Conservation (phyloP, 1,139 yeast species). For the Blastobotrys indianensis region DNA sequence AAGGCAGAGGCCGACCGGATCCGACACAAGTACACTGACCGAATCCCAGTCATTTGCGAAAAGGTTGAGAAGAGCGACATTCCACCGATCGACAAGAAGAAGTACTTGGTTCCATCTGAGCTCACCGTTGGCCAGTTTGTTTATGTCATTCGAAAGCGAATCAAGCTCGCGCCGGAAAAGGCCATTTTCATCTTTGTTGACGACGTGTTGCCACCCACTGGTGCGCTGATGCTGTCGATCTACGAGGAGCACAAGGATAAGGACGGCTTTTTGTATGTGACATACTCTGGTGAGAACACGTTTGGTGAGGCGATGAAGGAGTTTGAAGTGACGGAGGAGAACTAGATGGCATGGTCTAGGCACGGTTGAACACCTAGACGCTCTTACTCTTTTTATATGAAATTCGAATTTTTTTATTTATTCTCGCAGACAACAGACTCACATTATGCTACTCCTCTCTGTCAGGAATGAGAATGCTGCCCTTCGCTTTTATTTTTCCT, state of each 20-base stretch:
- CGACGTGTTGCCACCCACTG: constrained; percentile 96
- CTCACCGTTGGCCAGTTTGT: constrained; percentile 97
- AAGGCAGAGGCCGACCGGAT: constrained; percentile 93
- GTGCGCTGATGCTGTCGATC: constrained; percentile 89
- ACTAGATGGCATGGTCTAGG: neutral
- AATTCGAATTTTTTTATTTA: too few species aligned
- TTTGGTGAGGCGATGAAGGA: constrained; percentile 30
- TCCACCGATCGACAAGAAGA: constrained; percentile 93
- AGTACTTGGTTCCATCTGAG: constrained; percentile 93
- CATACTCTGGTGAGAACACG: constrained; percentile 53
- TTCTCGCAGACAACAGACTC: too few species aligned
- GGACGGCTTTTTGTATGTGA: constrained; percentile 92
- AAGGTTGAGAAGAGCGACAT: constrained; percentile 96
- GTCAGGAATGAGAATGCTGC: too few species aligned
- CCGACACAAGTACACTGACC: constrained; percentile 79
- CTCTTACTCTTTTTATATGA: too few species aligned
- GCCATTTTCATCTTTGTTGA: constrained; percentile 95
- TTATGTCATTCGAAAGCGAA: constrained; percentile 92
- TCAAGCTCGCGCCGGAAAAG: constrained; percentile 93
- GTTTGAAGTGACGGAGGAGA: neutral
- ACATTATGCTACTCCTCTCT: too few species aligned
- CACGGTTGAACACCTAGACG: too few species aligned
- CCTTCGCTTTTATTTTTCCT: too few species aligned
- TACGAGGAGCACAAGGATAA: constrained; percentile 96
- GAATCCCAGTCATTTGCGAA: constrained; percentile 95